Conservation (phyloP, 2,329 filamentous ascomycete genomes). For the Sporothrix euskadiensis region DNA sequence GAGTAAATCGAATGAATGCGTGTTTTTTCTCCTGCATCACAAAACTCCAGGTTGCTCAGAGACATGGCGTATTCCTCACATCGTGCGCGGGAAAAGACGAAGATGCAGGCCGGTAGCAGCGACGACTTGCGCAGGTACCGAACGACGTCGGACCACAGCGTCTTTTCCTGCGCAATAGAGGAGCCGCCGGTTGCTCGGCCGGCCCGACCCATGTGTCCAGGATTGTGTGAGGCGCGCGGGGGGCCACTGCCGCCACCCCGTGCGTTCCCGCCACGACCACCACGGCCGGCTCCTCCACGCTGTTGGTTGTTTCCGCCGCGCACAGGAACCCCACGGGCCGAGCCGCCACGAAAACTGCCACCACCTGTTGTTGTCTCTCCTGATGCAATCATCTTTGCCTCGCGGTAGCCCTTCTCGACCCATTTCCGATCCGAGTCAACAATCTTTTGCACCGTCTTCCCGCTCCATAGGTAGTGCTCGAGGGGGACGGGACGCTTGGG, state of each 20-base stretch:
- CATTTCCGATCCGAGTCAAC: conserved; percentile 92
- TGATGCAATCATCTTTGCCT: conserved; percentile 46
- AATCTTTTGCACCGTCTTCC: conserved; percentile 90
- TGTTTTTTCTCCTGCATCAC: conserved; percentile 90
- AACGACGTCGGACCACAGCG: conserved; percentile 93
- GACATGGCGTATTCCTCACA: conserved; percentile 98
- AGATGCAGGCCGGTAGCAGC: conserved; percentile 89
- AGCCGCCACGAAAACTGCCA: conserved; percentile 32
- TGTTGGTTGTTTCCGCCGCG: conserved; percentile 34
- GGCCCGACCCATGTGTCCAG: conserved; percentile 86
- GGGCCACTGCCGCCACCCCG: conserved; percentile 57
- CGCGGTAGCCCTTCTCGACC: conserved; percentile 90
- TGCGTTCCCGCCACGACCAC: conserved; percentile 51
- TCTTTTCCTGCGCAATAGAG: conserved; percentile 90
- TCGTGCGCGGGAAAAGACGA: conserved; percentile 97
- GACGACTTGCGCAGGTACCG: conserved; percentile 85
- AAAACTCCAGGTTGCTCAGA: conserved; percentile 92
- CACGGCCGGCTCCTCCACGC: conserved; percentile 51
- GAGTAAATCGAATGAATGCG: conserved; percentile 97
- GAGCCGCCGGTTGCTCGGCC: conserved; percentile 84
- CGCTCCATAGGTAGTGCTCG: conserved; percentile 95
- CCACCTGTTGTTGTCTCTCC: conserved; percentile 49
- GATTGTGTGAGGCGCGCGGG: conserved; percentile 60
- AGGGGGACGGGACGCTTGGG: conserved; percentile 91
- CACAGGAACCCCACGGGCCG: conserved; percentile 43